Conservation (phyloP, 768 basidiomycete species). For the Lactifluus hygrophoroides region DNA sequence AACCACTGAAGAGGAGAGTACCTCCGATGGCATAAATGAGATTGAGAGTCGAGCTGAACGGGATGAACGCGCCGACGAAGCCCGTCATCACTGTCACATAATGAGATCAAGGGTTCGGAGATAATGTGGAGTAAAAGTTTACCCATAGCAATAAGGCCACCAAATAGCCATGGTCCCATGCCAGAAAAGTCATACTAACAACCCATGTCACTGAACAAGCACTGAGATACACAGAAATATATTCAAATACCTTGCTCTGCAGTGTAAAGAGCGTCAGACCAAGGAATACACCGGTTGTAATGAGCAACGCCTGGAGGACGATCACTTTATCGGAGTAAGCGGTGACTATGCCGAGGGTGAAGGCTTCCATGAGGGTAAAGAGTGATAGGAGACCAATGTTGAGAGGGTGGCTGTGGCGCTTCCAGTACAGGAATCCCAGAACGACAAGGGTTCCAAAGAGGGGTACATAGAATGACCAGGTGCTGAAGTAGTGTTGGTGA, state of each 20-base stretch:
- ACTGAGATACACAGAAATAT: neutral
- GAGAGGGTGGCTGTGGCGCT: conserved; percentile 82
- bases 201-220: neutral
- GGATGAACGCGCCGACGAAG: conserved; percentile 77
- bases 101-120: neutral
- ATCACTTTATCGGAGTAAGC: conserved; percentile 65
- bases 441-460: conserved; percentile 73
- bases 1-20: conserved; percentile 80
- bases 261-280: conserved; percentile 92
- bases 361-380: conserved; percentile 88
- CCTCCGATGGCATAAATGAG: conserved; percentile 72
- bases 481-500: conserved; percentile 30
- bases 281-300: conserved; percentile 87
- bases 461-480: conserved; percentile 75
- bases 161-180: conserved; percentile 87
- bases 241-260: conserved; percentile 70
- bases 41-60: conserved; percentile 76
- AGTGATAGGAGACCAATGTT: conserved; percentile 79
- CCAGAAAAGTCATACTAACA: conserved; percentile 87
- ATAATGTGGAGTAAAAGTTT: conserved; percentile 22
- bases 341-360: conserved; percentile 79
- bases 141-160: conserved; percentile 72
- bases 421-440: conserved; percentile 80
- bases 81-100: conserved; percentile 58
- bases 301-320: conserved; percentile 84